These are phyloP conservation scores for Poteriospumella lacustris DNA, from an alignment of 108 stramenopile species.

Conservation along the genomic window DNA sequence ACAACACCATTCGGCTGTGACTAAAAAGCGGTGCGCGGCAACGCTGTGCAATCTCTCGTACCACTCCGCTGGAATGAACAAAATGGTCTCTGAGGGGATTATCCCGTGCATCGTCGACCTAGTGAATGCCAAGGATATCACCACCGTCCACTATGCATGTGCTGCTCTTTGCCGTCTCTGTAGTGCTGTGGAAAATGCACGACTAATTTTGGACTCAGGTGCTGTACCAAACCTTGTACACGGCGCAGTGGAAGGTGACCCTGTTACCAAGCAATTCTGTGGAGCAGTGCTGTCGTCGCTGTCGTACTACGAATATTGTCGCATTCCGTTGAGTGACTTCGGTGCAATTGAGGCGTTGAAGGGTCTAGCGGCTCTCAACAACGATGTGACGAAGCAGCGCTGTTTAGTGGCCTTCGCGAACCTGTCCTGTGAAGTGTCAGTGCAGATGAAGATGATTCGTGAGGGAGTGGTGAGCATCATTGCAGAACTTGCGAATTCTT, in stretches of 20 bases:
- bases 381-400: slow-evolving; percentile 45
- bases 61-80: slow-evolving; percentile 36
- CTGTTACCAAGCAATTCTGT: slow-evolving; percentile 50
- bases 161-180: slow-evolving; percentile 53
- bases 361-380: slow-evolving; percentile 44
- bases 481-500: slow-evolving; percentile 25
- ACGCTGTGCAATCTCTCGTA: slow-evolving; percentile 55
- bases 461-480: slow-evolving; percentile 33
- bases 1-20: slow-evolving; percentile 35
- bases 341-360: slow-evolving; percentile 51
- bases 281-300: slow-evolving; percentile 52
- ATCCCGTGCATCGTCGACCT: slow-evolving; percentile 52
- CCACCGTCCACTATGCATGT: slow-evolving; percentile 54
- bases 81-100: slow-evolving; percentile 54
- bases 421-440: slow-evolving; percentile 49
- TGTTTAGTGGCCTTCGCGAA: slow-evolving; percentile 56
- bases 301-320: slow-evolving; percentile 49
- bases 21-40: slow-evolving; percentile 43
- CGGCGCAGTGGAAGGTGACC: slow-evolving; percentile 44
- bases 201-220: slow-evolving; percentile 51
- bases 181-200: slow-evolving; percentile 45
- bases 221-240: slow-evolving; percentile 53
- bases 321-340: slow-evolving; percentile 42
- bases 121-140: slow-evolving; percentile 45
- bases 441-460: slow-evolving; percentile 49